Evolutionary conservation across 768 basidiomycete genomes (phyloP).

Genomic region (Filobasidium wieringae): DNA sequence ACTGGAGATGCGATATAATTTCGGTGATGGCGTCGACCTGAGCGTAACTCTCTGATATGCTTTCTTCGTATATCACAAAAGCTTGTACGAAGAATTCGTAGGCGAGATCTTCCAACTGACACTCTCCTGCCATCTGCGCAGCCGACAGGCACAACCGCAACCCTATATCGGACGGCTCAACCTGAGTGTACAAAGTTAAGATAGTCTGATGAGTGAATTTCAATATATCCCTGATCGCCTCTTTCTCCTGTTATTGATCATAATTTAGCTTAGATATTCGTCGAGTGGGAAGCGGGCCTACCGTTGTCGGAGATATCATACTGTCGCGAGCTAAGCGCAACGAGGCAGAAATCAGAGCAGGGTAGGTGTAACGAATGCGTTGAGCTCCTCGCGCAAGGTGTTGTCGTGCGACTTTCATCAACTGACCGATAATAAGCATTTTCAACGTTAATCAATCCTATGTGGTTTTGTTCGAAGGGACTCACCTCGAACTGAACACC

Average conservation of each 20-base stretch:
- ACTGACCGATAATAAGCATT: constrained; percentile 43
- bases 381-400: constrained; percentile 81
- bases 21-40: constrained; percentile 95
- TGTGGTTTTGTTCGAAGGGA: neutral
- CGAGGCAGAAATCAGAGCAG: constrained; percentile 82
- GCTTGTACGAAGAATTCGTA: constrained; percentile 98
- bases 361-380: constrained; percentile 92
- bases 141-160: constrained; percentile 90
- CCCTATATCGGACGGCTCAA: constrained; percentile 68
- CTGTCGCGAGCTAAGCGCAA: constrained; percentile 61
- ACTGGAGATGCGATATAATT: constrained; percentile 80
- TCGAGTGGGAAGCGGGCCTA: too few relatives aligned
- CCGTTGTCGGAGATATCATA: neutral
- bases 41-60: constrained; percentile 85
- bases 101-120: constrained; percentile 85
- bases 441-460: neutral
- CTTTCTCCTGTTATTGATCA: constrained; percentile 39
- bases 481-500: constrained; percentile 80
- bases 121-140: constrained; percentile 88
- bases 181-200: constrained; percentile 81
- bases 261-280: constrained; percentile 61
- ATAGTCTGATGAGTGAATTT: constrained; percentile 90
- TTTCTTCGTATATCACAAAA: constrained; percentile 95
- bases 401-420: constrained; percentile 77
- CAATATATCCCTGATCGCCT: constrained; percentile 51